Evolutionary conservation across 768 basidiomycete species (phyloP), one percentile per base, ranked within the genome.

Genomic region (Asterophora parasitica): DNA sequence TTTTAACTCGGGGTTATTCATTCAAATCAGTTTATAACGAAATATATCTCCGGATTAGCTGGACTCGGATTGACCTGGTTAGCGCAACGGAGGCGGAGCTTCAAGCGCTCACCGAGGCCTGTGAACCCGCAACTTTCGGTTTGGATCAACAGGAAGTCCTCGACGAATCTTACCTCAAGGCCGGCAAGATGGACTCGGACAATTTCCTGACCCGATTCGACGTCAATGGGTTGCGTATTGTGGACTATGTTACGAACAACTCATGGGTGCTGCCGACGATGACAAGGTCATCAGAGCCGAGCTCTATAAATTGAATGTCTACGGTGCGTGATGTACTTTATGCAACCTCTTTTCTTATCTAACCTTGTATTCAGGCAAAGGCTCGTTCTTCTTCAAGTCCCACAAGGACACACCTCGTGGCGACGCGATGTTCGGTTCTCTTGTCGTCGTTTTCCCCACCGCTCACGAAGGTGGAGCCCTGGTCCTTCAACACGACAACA

Each of bases 371-470:
- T n/a, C 42, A 75, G 74, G 65, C 1, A 55, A 66, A 35, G 76
- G 64, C 9, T 68, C 68, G 0, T n/a, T n/a, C n/a, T 78, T 75
- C 55, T 79, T 78, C 66, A 76, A 75, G 52, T 33, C 71, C 1
- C 78, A 78, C 52, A 65, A 70, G 35, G 79, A 78, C 48, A 77
- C 77, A 0, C 75, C 74, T 4, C 69, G 71, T 7, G 55, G 61
- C 7, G 61, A 64, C 7, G 53, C 55, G 19, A 78, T 79, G 70
- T 72, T 81, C 33, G 78, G 73, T 1, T 78, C 78, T 1, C 66
- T 82, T 7, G 71, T 79, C 1, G 52, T 79, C 31, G 66, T 75
- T n/a, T 68, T 77, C 42, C 78, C 78, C 13, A 72, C 72, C 1
- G 17, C 53, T 0, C 71, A 79, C 51, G 61, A 73, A 47, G 77